Evolutionary conservation across 2,329 filamentous ascomycete genomes (phyloP).

Genomic region (Fusarium decemcellulare): DNA sequence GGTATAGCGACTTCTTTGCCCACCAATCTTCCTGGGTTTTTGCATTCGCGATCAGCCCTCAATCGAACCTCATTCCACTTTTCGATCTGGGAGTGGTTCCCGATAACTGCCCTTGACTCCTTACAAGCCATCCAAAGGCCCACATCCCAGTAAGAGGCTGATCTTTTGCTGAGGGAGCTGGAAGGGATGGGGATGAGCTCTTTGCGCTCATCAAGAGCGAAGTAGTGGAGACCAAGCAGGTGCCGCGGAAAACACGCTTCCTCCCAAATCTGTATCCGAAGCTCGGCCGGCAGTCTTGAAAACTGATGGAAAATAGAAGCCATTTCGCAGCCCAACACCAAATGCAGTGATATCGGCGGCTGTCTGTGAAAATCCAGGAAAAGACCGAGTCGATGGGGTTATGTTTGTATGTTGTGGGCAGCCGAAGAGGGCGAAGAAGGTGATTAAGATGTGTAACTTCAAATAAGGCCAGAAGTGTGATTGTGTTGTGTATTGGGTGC

Average conservation of each 20-base stretch:
- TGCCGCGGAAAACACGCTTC: not conserved
- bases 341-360: no score
- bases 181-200: not conserved
- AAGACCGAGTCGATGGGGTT: no score
- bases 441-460: no score
- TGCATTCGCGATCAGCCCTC: not conserved
- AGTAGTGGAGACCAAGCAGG: not conserved
- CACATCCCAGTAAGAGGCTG: constrained; percentile 6
- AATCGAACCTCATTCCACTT: not conserved
- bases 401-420: no score
- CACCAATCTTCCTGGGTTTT: not conserved
- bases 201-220: not conserved
- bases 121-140: constrained; percentile 12
- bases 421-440: no score
- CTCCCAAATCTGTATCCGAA: constrained; percentile 4
- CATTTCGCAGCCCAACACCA: not conserved
- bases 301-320: constrained; percentile 9
- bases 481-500: no score
- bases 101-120: constrained; percentile 4
- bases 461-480: no score
- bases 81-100: constrained; percentile 12
- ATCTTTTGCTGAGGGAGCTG: not conserved
- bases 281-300: not conserved
- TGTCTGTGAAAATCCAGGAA: no score
- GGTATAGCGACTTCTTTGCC: not conserved